Percentiles rank a stretch among this genome's conserved stretches.
phyloP scores from a whole-genome alignment of 306 rosid genomes.

The Cicer judaicum region DNA sequence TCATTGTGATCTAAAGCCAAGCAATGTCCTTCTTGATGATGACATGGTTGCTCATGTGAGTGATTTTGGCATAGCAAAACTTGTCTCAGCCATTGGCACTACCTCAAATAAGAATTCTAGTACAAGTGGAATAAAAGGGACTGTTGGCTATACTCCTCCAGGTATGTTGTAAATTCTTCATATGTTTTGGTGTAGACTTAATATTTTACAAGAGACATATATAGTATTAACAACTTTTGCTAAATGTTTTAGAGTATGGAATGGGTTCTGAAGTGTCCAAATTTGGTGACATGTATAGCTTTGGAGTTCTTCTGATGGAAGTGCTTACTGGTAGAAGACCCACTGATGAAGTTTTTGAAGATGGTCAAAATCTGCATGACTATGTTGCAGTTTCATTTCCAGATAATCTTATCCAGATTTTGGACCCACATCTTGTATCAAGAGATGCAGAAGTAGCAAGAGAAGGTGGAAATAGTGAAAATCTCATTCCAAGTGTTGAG shows the following conservation, averaged over 20 bases:
- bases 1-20: slow-evolving; percentile 50
- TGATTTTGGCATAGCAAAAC: slow-evolving; percentile 48
- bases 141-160: slow-evolving; percentile 39
- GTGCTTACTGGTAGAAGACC: slow-evolving; percentile 14
- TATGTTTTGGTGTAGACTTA: neutral
- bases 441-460: neutral
- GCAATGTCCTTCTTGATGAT: slow-evolving; percentile 43
- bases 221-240: neutral
- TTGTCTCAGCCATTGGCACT: slow-evolving; percentile 1
- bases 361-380: slow-evolving; percentile 2
- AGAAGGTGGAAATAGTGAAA: slow-evolving; percentile 1
- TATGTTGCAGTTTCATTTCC: neutral
- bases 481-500: neutral
- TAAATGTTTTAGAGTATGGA: slow-evolving; percentile 16
- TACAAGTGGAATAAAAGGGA: slow-evolving; percentile 39
- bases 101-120: slow-evolving; percentile 12
- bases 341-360: neutral
- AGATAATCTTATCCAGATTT: slow-evolving; percentile 1
- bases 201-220: neutral
- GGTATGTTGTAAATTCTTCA: slow-evolving; percentile 10
- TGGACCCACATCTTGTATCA: slow-evolving; percentile 21
- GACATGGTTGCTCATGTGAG: slow-evolving; percentile 40
- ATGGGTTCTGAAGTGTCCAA: slow-evolving; percentile 13
- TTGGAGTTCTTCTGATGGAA: slow-evolving; percentile 1
- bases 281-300: slow-evolving; percentile 8